Conservation (phyloP, 768 basidiomycete species). For the Boletus eberwhitei region DNA sequence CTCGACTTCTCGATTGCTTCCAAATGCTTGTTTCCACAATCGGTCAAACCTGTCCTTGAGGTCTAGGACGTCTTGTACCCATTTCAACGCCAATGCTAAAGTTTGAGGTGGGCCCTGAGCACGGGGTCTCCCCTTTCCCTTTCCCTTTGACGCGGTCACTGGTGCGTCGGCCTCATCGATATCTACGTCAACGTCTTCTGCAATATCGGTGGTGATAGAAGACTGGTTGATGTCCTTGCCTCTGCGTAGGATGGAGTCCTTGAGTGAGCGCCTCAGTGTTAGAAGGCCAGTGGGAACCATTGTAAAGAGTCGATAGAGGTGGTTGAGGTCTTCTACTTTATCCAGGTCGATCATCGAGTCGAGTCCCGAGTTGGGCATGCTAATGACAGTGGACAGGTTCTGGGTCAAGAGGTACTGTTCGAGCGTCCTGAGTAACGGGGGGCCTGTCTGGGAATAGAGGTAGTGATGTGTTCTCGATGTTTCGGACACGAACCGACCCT, state of each 20-base stretch:
- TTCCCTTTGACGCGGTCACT: slow-evolving; percentile 40
- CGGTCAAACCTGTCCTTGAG: slow-evolving; percentile 90
- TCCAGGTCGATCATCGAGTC: slow-evolving; percentile 83
- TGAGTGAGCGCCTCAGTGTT: slow-evolving; percentile 61
- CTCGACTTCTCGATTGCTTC: slow-evolving; percentile 72
- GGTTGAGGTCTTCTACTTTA: slow-evolving; percentile 69
- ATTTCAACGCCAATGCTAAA: slow-evolving; percentile 67
- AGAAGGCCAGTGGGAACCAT: slow-evolving; percentile 66
- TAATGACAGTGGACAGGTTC: slow-evolving; percentile 72
- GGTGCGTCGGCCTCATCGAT: slow-evolving; percentile 36
- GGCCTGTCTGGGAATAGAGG: slow-evolving; percentile 69
- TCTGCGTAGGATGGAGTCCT: slow-evolving; percentile 65
- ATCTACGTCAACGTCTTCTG: slow-evolving; percentile 34
- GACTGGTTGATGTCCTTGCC: slow-evolving; percentile 78
- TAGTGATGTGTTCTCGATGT: slow-evolving; percentile 84
- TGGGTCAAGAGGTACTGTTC: slow-evolving; percentile 73
- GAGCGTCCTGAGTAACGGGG: slow-evolving; percentile 69
- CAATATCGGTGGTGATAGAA: slow-evolving; percentile 42
- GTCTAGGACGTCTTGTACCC: slow-evolving; percentile 90
- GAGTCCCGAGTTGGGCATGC: slow-evolving; percentile 80
- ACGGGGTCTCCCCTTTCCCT: slow-evolving; percentile 54
- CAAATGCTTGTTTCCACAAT: slow-evolving; percentile 70
- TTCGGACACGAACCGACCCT: slow-evolving; percentile 78
- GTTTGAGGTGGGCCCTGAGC: slow-evolving; percentile 40
- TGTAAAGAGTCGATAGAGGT: slow-evolving; percentile 74